A percentile compares a stretch with the other conserved stretches of the same genome.
These are phyloP conservation scores for Thamnidium elegans DNA, from an alignment of 192 early-diverging fungal species.

Conservation along the genomic window DNA sequence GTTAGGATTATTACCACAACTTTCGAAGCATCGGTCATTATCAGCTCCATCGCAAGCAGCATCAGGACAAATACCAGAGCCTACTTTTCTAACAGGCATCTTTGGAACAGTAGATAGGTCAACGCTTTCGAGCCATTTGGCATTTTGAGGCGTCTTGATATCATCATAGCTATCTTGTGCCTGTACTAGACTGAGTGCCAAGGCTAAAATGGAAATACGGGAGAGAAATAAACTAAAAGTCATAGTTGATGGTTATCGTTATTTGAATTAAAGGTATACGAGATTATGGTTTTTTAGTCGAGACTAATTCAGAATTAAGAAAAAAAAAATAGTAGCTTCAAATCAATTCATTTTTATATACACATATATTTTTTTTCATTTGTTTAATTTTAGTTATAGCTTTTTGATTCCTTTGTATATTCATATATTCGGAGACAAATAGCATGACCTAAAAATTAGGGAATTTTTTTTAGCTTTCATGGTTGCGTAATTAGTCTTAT, in stretches of 20 bases:
- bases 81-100: conserved; percentile 21
- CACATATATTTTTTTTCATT: no score
- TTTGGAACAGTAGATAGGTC: conserved; percentile 4
- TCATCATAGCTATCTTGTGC: background rate
- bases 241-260: background rate
- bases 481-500: no score
- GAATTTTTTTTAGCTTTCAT: no score
- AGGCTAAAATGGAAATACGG: background rate
- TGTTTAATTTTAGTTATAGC: no score
- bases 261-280: no score
- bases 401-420: no score
- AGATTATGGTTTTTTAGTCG: no score
- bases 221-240: background rate
- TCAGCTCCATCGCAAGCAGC: conserved; percentile 29
- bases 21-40: conserved; percentile 34
- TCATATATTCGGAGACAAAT: no score
- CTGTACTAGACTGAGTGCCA: background rate
- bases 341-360: no score
- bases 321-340: no score
- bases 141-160: background rate
- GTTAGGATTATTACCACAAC: conserved; percentile 30
- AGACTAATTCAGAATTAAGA: no score
- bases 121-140: conserved; percentile 2
- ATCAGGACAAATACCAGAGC: conserved; percentile 27
- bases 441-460: no score